Base-by-base conservation (phyloP, 805 yeast species). In the Tetrapisispora nanseiensis region DNA sequence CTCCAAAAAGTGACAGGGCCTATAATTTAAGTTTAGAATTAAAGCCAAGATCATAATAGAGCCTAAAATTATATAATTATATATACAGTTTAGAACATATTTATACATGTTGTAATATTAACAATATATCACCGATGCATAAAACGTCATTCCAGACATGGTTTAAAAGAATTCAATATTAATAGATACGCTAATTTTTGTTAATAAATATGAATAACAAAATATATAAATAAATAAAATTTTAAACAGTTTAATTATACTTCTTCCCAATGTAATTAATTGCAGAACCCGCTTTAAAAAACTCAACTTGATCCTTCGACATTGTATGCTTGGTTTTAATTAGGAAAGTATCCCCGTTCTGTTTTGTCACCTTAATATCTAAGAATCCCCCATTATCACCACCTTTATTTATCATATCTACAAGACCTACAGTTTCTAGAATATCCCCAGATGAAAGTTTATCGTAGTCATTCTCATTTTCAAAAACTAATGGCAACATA, bases 281-380 rank as follows among this genome's bases (percentile, higher is more conserved):
- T 26, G 98, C 98, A 42, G 95, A 84, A 41, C 98, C 98, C 30
- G 97, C 96, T 64, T 80, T 87, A 78, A 92, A 92, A 69, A 90
- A 92, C 50, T 84, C 94, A 42, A 92, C 72, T 71, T 92, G 98
- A 66, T 92, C 98, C 62, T 77, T 78, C 18, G 97, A 87, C 97
- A 92, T 89, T 38, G 97, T 90, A 66, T 92, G 98, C 66, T 80
- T 87, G 55, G 92, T 76, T 51, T 75, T 71, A 49, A 92, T 78
- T 42, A 73, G 78, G 51, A 81, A 80, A 24, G 71, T 56, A 41
- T 79, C 75, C 11, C 97, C 97, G 47, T 76, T 73, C 45, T 65
- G 74, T 65, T 85, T 86, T 28, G 85, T 81, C 11, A 92, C 83
- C 57, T 76, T 74, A 51, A 92, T 65, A 42, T 71, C 74, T 51